Evolutionary conservation across 2,329 filamentous ascomycete genomes (phyloP).

Genomic region (Sporothrix curviconia): DNA sequence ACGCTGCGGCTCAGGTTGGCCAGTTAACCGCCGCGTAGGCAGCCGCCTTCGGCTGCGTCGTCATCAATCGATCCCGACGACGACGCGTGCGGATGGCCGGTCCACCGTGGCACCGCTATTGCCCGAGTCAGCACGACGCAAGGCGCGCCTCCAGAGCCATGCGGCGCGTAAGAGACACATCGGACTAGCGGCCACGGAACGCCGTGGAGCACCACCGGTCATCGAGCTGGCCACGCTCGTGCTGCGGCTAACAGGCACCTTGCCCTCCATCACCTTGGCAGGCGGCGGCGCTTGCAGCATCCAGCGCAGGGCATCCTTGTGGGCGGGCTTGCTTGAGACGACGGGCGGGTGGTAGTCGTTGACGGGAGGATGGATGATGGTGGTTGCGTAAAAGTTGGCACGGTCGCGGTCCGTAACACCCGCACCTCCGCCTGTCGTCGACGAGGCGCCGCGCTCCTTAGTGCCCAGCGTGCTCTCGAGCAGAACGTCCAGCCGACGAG

Average conservation of each 20-base stretch:
- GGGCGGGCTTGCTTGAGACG: constrained; percentile 65
- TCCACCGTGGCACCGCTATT: constrained; percentile 5
- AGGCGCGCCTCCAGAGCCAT: constrained; percentile 16
- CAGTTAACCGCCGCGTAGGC: not conserved
- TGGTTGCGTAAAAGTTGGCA: constrained; percentile 52
- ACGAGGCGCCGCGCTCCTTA: constrained; percentile 31
- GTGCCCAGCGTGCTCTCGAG: constrained; percentile 47
- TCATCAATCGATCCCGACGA: constrained; percentile 21
- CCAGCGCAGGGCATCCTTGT: constrained; percentile 70
- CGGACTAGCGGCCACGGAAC: constrained; percentile 7
- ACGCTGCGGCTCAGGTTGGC: constrained; percentile 20
- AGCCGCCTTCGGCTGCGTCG: constrained; percentile 23
- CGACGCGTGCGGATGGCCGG: not conserved
- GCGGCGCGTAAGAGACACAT: constrained; percentile 15
- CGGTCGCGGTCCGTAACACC: constrained; percentile 42
- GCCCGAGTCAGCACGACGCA: constrained; percentile 14
- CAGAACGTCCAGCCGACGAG: constrained; percentile 46
- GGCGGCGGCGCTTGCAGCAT: constrained; percentile 91
- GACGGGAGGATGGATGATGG: constrained; percentile 59
- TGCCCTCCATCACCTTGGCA: constrained; percentile 85
- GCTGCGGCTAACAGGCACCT: constrained; percentile 61
- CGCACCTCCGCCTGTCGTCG: not conserved
- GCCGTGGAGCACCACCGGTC: constrained; percentile 32
- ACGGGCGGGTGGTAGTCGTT: constrained; percentile 84
- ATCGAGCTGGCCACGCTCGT: constrained; percentile 49